Evolutionary conservation across 78 protist genomes (phyloP).

Genomic region (Monosiga brevicollis): DNA sequence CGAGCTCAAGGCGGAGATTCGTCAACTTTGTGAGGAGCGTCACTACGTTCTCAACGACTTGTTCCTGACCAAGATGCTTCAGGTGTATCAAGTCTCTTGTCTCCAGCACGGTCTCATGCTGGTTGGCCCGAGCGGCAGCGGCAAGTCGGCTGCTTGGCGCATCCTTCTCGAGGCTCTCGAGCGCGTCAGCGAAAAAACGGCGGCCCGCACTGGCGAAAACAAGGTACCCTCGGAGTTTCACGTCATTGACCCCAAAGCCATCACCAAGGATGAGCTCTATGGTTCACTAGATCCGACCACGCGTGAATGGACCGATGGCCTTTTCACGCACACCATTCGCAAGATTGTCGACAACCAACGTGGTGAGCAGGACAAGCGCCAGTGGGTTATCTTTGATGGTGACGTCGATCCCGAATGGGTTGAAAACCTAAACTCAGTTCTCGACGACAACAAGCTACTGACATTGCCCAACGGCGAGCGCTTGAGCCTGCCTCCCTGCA

Average conservation of each 20-base stretch:
- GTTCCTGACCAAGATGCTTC: slow-evolving; percentile 83
- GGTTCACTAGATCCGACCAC: slow-evolving; percentile 93
- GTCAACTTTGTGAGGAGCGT: slow-evolving; percentile 24
- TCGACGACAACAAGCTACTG: slow-evolving; percentile 94
- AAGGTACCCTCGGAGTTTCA: no score
- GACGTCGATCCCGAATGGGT: slow-evolving; percentile 99
- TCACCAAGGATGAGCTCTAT: slow-evolving; percentile 84
- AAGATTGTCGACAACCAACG: slow-evolving; percentile 70
- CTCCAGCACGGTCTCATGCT: slow-evolving; percentile 91
- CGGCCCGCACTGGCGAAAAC: slow-evolving; percentile 36
- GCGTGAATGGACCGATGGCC: slow-evolving; percentile 98
- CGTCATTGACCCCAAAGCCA: slow-evolving; percentile 94
- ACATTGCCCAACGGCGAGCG: slow-evolving; percentile 99
- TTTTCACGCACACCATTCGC: slow-evolving; percentile 81
- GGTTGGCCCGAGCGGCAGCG: slow-evolving; percentile 90
- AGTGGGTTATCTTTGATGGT: slow-evolving; percentile 97
- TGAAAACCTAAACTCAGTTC: slow-evolving; percentile 91
- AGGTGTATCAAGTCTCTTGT: slow-evolving; percentile 74
- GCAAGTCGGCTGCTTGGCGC: slow-evolving; percentile 86
- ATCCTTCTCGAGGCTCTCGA: slow-evolving; percentile 69
- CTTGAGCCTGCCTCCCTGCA: slow-evolving; percentile 78
- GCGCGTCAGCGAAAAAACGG: slow-evolving; percentile 31
- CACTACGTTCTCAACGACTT: slow-evolving; percentile 27
- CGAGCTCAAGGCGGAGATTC: slow-evolving; percentile 19
- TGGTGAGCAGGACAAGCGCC: slow-evolving; percentile 61